Evolutionary conservation across 352 stramenopile species (phyloP), one percentile per base, ranked within the genome.

Genomic region (Phytophthora lateralis): DNA sequence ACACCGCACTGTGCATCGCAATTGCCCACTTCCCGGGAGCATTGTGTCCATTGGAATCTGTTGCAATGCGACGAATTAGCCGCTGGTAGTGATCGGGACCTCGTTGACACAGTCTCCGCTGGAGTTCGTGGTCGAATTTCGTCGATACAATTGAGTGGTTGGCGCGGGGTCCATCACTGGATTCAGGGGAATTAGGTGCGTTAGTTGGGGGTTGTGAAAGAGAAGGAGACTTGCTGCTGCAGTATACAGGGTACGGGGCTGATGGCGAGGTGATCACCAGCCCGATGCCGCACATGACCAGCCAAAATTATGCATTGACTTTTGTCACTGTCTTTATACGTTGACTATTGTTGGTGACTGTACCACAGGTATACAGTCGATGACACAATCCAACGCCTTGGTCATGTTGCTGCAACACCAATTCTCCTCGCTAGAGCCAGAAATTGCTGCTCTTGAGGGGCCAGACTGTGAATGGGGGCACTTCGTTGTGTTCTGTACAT

Each of bases 1-100:
- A 71, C 48, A 98, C 94, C 6, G 90, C 88, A 46, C 82, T 85
- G 52, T 88, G 69, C 46, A 98, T 66, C 50, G 73, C 69, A 46
- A 96, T 42, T 15, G 18, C 20, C 65, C 69, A 77, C 3, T 50
- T 21, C 44, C 5, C n/a, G 9, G 14, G 11, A 10, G 3, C 9
- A 4, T 48, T 27, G 7, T 42, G 15, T 29, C 18, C 42, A 29
- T 50, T 60, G 37, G 46, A 34, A 43, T 43, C 24, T 20, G 27
- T 21, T 21, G 29, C 35, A 35, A 74, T 11, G 3, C 21, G 41
- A 43, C 59, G 64, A 71, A 55, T 44, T 10, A 63, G 29, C n/a
- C 34, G 39, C 29, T 71, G 30, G 55, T 47, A 68, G 30, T 54
- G 35, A 24, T 78, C 66, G 15, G 70, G 70, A 14, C 70, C 70